phyloP scores from a whole-genome alignment of 495 filamentous ascomycete species.

The Penicillium coffeae region DNA sequence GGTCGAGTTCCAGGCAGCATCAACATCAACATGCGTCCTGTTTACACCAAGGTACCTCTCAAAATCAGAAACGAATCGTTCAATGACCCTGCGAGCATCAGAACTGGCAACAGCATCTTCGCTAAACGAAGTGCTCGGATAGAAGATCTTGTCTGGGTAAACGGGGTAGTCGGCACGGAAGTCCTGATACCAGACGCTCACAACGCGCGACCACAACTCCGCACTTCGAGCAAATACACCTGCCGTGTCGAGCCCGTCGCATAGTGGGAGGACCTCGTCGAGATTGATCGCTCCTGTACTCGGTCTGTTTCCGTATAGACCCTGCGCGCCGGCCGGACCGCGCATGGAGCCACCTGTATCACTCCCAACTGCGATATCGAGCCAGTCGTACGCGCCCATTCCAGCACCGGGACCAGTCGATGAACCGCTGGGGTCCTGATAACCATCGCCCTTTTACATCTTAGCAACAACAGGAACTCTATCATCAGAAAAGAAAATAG shows the following conservation, averaged over 20 bases:
- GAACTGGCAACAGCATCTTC: no score
- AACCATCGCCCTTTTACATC: conserved; percentile 46
- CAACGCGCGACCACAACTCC: conserved; percentile 4
- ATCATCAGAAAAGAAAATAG: no score
- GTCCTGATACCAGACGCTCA: no score
- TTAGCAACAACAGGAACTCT: no score
- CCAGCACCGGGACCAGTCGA: conserved; percentile 37
- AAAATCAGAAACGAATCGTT: background rate
- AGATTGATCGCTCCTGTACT: conserved; percentile 1
- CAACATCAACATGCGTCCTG: no score
- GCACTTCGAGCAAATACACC: conserved; percentile 9
- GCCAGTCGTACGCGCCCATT: conserved; percentile 38
- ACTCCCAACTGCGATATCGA: conserved; percentile 44
- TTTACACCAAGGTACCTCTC: no score
- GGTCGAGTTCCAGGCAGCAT: no score
- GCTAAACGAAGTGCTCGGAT: no score
- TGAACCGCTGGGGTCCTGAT: conserved; percentile 36
- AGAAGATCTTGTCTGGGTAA: background rate
- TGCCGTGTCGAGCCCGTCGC: conserved; percentile 4
- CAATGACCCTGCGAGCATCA: background rate
- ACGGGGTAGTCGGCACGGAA: background rate
- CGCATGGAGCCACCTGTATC: conserved; percentile 39
- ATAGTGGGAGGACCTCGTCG: conserved; percentile 7
- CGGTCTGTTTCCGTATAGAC: conserved; percentile 8
- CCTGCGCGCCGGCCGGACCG: conserved; percentile 1